Evolutionary conservation across 78 protist species (phyloP).

Genomic region (Polysphondylium violaceum): DNA sequence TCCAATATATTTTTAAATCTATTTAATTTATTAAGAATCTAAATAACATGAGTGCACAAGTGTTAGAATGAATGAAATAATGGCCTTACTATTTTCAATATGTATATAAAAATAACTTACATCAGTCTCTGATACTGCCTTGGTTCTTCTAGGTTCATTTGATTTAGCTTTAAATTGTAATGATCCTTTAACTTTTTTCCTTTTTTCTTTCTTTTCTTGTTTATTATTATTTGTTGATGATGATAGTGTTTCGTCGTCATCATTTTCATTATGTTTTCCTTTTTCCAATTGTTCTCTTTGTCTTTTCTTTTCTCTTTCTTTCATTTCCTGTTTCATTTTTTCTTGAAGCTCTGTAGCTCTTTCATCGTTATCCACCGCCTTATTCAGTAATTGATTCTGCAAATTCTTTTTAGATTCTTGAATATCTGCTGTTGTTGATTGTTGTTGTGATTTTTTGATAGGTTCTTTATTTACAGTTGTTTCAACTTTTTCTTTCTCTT

Average conservation of each 20-base stretch:
- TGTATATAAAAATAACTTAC: not conserved
- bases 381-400: not conserved
- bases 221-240: not conserved
- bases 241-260: not conserved
- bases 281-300: not conserved
- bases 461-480: not conserved
- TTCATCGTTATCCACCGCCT: not conserved
- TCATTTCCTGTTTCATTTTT: slow-evolving; percentile 14
- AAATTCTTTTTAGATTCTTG: not conserved
- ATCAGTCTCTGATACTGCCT: slow-evolving; percentile 19
- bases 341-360: not conserved
- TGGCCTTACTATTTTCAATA: not conserved
- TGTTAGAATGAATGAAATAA: too few species aligned
- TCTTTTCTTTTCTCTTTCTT: slow-evolving; percentile 7
- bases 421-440: not conserved
- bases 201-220: slow-evolving; percentile 22
- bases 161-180: slow-evolving; percentile 4
- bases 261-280: not conserved
- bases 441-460: not conserved
- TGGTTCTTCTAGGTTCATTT: slow-evolving; percentile 15
- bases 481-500: not conserved
- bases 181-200: slow-evolving; percentile 28
- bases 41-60: not conserved
- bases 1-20: not conserved
- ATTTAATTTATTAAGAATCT: slow-evolving; percentile 13